A percentile compares a stretch with the other conserved stretches of the same genome.
These are phyloP conservation scores for Colletotrichum acutatum DNA, from an alignment of 2,329 filamentous ascomycete species.

Conservation along the genomic window DNA sequence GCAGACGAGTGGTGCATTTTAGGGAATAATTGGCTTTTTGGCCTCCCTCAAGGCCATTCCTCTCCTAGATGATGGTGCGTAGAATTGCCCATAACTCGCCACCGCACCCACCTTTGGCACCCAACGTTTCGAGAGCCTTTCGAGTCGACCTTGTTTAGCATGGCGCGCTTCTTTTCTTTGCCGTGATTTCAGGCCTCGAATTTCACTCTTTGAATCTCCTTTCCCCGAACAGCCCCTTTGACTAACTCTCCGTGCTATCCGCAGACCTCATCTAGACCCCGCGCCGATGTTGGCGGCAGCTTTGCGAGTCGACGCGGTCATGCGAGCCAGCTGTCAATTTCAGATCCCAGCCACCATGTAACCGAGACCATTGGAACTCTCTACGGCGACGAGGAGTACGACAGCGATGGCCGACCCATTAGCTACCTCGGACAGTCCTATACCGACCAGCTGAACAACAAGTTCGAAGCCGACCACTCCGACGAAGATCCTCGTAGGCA, in stretches of 20 bases:
- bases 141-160: background rate
- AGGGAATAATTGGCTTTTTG: conserved; percentile 46
- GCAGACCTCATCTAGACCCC: conserved; percentile 69
- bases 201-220: background rate
- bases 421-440: conserved; percentile 75
- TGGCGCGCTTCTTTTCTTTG: background rate
- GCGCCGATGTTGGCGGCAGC: conserved; percentile 64
- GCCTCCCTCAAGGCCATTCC: conserved; percentile 50
- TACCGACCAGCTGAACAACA: conserved; percentile 59
- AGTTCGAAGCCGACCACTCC: conserved; percentile 40
- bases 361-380: conserved; percentile 93
- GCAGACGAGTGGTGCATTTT: conserved; percentile 32
- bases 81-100: background rate
- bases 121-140: background rate
- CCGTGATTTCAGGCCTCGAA: background rate
- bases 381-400: conserved; percentile 82
- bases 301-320: conserved; percentile 70
- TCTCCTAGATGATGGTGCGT: conserved; percentile 63
- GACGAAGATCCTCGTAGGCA: conserved; percentile 52
- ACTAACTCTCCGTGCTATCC: conserved; percentile 38
- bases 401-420: conserved; percentile 70
- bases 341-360: conserved; percentile 92
- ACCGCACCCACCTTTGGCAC: background rate
- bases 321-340: conserved; percentile 72
- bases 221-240: conserved; percentile 11